Conservation (phyloP, 306 rosid species). For the Cucurbita pepo region DNA sequence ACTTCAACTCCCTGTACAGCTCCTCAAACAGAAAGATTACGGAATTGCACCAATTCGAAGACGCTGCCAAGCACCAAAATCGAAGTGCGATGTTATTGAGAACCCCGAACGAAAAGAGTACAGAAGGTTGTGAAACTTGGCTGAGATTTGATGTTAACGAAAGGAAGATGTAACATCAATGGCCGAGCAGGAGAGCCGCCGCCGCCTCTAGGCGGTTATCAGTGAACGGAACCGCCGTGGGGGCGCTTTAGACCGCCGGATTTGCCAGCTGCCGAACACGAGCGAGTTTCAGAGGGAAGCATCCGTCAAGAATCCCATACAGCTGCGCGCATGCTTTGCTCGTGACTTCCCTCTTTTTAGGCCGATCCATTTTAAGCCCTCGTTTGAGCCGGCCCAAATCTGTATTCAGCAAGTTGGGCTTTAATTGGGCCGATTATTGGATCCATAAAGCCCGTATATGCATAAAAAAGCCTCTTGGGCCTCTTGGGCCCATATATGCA, state of each 20-base stretch:
- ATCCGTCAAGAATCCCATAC: constrained; percentile 4
- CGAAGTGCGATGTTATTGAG: background rate
- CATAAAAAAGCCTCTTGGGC: too few species aligned
- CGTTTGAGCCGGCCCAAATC: background rate
- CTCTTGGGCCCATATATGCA: too few species aligned
- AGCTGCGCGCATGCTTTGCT: constrained; percentile 5
- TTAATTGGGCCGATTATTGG: background rate
- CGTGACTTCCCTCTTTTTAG: constrained; percentile 1
- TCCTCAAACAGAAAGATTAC: background rate
- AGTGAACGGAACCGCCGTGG: background rate
- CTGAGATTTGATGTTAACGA: background rate
- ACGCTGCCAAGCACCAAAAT: background rate
- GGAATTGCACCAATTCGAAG: background rate
- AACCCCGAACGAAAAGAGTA: background rate
- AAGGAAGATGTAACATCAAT: background rate
- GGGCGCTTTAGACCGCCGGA: background rate
- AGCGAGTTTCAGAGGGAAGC: background rate
- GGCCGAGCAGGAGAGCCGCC: background rate
- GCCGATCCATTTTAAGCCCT: background rate
- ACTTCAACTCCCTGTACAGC: background rate
- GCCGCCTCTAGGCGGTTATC: background rate
- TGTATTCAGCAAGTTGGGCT: background rate
- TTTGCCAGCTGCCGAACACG: background rate
- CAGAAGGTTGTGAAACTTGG: background rate
- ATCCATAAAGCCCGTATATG: background rate